These are phyloP conservation scores for Pseudogymnoascus sp. DNA, from an alignment of 2,329 filamentous ascomycete species.

Conservation along the genomic window DNA sequence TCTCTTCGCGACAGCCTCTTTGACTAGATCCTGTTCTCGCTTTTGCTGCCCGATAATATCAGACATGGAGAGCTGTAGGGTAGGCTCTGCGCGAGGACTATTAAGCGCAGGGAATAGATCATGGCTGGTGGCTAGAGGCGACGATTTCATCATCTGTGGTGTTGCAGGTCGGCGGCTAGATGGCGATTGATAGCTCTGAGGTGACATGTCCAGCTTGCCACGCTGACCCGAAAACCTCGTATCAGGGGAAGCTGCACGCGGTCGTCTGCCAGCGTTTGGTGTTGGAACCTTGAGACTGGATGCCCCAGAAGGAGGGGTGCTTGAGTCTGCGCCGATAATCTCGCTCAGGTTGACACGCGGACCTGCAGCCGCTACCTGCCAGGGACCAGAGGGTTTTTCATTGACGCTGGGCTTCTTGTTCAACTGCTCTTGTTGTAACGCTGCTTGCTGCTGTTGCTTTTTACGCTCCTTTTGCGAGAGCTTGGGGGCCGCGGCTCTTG, in stretches of 20 bases:
- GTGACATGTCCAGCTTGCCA: not conserved
- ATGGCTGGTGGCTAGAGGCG: not conserved
- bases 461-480: slow-evolving; percentile 91
- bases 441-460: slow-evolving; percentile 59
- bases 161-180: slow-evolving; percentile 30
- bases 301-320: slow-evolving; percentile 24
- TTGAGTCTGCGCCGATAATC: slow-evolving; percentile 31
- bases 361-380: slow-evolving; percentile 52
- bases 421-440: slow-evolving; percentile 28
- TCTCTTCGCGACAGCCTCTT: slow-evolving; percentile 78
- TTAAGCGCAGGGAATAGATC: not conserved
- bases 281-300: slow-evolving; percentile 23
- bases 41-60: slow-evolving; percentile 87
- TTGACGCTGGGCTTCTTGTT: not conserved
- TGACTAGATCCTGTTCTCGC: slow-evolving; percentile 73
- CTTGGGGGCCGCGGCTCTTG: slow-evolving; percentile 44
- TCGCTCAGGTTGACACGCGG: slow-evolving; percentile 46
- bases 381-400: slow-evolving; percentile 44
- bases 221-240: slow-evolving; percentile 54
- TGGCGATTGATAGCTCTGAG: slow-evolving; percentile 25
- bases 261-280: slow-evolving; percentile 19
- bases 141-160: not conserved
- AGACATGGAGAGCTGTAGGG: slow-evolving; percentile 66
- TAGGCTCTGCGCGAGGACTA: slow-evolving; percentile 27
- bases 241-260: slow-evolving; percentile 52